phyloP scores from a whole-genome alignment of 768 basidiomycete species.

The Clitopilus hobsonii region DNA sequence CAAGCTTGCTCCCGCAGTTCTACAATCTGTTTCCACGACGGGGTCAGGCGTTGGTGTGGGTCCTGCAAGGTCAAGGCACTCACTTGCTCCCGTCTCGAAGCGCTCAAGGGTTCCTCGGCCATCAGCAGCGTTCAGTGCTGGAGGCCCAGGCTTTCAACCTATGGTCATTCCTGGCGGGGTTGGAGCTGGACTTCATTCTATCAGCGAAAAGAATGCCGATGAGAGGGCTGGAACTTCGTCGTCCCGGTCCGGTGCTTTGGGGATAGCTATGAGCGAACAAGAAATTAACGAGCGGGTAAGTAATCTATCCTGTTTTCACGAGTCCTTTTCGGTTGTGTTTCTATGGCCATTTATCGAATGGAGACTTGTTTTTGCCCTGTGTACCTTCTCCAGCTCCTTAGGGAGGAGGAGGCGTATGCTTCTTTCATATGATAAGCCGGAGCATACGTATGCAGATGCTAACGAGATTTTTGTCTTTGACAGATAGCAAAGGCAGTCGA shows the following conservation, averaged over 20 bases:
- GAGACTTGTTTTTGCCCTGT: slow-evolving; percentile 2
- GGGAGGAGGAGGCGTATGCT: not conserved
- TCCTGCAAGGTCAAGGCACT: slow-evolving; percentile 23
- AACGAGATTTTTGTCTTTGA: not conserved
- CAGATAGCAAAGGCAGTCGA: slow-evolving; percentile 75
- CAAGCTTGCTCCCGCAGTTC: slow-evolving; percentile 39
- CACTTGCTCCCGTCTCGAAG: slow-evolving; percentile 27
- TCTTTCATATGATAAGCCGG: not conserved
- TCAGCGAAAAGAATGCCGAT: slow-evolving; percentile 22
- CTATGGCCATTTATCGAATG: not conserved
- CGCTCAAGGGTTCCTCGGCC: slow-evolving; percentile 28
- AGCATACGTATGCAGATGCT: not conserved
- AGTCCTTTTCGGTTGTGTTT: no score
- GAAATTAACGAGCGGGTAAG: slow-evolving; percentile 75
- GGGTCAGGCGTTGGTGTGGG: slow-evolving; percentile 21
- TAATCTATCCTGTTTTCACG: slow-evolving; percentile 1
- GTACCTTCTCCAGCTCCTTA: slow-evolving; percentile 1
- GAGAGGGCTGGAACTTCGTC: slow-evolving; percentile 17
- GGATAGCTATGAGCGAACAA: slow-evolving; percentile 51
- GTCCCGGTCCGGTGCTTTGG: slow-evolving; percentile 29
- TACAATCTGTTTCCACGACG: slow-evolving; percentile 35
- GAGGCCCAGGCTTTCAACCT: slow-evolving; percentile 26
- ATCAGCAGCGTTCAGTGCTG: slow-evolving; percentile 26
- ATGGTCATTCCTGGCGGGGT: slow-evolving; percentile 26
- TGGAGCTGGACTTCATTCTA: slow-evolving; percentile 10